A percentile compares a stretch with the other conserved stretches of the same genome.
These are phyloP conservation scores for Lavandula angustifolia DNA, from an alignment of 257 asterid species.

Conservation along the genomic window DNA sequence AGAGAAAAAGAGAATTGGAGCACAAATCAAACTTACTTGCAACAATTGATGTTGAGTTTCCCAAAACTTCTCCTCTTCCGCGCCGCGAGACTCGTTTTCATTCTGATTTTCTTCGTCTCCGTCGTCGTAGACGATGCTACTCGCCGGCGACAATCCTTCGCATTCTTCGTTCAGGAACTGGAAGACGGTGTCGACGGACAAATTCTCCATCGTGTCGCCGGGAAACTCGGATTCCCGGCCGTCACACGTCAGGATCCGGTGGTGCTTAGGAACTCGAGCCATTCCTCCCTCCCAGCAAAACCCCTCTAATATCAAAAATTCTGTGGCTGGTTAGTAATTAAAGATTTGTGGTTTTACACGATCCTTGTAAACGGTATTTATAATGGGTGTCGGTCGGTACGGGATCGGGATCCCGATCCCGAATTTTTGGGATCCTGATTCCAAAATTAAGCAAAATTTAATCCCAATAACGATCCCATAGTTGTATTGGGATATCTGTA, in stretches of 20 bases:
- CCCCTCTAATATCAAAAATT: neutral
- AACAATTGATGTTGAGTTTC: conserved; percentile 61
- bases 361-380: conserved; percentile 21
- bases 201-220: conserved; percentile 54
- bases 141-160: conserved; percentile 47
- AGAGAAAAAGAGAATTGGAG: neutral
- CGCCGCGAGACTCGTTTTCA: neutral
- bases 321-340: neutral
- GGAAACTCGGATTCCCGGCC: conserved; percentile 47
- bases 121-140: conserved; percentile 34
- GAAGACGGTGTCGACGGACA: conserved; percentile 71
- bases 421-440: too few species aligned
- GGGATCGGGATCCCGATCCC: too few species aligned
- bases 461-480: too few species aligned
- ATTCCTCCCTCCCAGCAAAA: conserved; percentile 25
- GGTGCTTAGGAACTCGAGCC: conserved; percentile 47
- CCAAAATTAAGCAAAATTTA: too few species aligned
- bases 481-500: too few species aligned
- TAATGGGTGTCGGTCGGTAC: too few species aligned
- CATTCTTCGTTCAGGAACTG: conserved; percentile 64
- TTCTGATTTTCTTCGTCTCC: conserved; percentile 36
- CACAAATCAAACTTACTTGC: conserved; percentile 49
- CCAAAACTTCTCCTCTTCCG: conserved; percentile 55
- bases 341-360: conserved; percentile 25
- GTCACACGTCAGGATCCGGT: conserved; percentile 64